Evolutionary conservation across 2,329 filamentous ascomycete species (phyloP).

Genomic region (Orbilia brochopaga): DNA sequence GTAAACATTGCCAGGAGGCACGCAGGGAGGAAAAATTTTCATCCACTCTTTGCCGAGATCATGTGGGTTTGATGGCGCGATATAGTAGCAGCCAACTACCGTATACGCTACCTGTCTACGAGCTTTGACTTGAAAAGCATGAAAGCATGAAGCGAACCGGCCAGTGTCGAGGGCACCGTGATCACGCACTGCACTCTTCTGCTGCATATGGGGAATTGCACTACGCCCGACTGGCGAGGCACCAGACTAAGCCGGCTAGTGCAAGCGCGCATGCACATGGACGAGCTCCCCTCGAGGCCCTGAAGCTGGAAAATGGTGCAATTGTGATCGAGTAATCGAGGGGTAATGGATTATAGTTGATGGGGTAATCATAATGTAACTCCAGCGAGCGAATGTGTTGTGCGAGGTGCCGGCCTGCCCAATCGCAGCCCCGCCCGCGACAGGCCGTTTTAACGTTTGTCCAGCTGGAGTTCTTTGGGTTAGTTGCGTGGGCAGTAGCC

Average conservation of each 20-base stretch:
- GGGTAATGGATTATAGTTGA: constrained; percentile 34
- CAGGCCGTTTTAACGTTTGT: too few relatives aligned
- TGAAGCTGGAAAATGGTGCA: constrained; percentile 21
- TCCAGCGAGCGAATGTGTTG: constrained; percentile 16
- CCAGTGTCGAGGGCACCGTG: too few relatives aligned
- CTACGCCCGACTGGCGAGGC: too few relatives aligned
- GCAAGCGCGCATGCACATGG: neutral
- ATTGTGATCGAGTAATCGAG: constrained; percentile 48
- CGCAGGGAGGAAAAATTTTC: constrained; percentile 23
- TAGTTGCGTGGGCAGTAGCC: constrained; percentile 39
- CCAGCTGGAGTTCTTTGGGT: too few relatives aligned
- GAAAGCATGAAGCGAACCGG: too few relatives aligned
- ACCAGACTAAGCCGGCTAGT: neutral
- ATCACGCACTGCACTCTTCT: too few relatives aligned
- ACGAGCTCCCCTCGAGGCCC: neutral
- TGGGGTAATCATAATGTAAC: constrained; percentile 43
- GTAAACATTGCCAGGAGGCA: constrained; percentile 12
- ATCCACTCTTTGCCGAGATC: constrained; percentile 26
- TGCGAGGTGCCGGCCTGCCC: constrained; percentile 15
- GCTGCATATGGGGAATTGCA: too few relatives aligned
- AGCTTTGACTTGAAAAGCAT: too few relatives aligned
- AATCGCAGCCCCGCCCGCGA: constrained; percentile 25
- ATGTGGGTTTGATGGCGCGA: constrained; percentile 19
- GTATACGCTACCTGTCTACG: too few relatives aligned
- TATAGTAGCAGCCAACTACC: neutral